Percentiles rank a stretch among this genome's conserved stretches.
phyloP scores from a whole-genome alignment of 768 basidiomycete species.

The Mycena galericulata region DNA sequence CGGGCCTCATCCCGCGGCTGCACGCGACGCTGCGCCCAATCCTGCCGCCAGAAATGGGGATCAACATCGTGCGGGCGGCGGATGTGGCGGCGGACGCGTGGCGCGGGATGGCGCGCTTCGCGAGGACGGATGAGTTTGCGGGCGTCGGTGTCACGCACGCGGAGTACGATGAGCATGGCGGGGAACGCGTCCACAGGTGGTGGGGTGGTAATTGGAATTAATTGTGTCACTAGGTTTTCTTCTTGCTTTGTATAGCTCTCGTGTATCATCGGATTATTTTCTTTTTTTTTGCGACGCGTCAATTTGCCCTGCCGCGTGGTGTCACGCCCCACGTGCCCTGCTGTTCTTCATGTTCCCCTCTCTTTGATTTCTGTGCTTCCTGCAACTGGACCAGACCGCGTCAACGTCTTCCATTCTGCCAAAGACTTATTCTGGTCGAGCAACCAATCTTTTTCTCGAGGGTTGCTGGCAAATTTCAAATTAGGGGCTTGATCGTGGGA shows the following conservation, averaged over 20 bases:
- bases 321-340: neutral
- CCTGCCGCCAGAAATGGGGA: slow-evolving; percentile 83
- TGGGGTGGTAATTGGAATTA: slow-evolving; percentile 93
- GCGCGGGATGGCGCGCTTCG: slow-evolving; percentile 91
- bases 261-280: neutral
- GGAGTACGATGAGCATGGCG: slow-evolving; percentile 93
- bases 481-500: too few species aligned
- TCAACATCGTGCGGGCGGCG: slow-evolving; percentile 70
- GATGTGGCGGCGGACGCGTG: slow-evolving; percentile 86
- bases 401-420: too few species aligned
- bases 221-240: slow-evolving; percentile 34
- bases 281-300: neutral
- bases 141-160: slow-evolving; percentile 72
- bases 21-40: slow-evolving; percentile 84
- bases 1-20: slow-evolving; percentile 75
- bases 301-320: neutral
- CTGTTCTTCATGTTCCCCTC: too few species aligned
- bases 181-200: slow-evolving; percentile 89
- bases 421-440: too few species aligned
- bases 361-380: neutral
- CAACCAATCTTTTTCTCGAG: too few species aligned
- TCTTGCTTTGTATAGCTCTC: slow-evolving; percentile 21
- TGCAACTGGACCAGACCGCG: too few species aligned
- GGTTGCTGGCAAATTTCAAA: too few species aligned
- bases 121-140: slow-evolving; percentile 65